phyloP scores from a whole-genome alignment of 2,329 filamentous ascomycete species.

The Penicillium sp. region DNA sequence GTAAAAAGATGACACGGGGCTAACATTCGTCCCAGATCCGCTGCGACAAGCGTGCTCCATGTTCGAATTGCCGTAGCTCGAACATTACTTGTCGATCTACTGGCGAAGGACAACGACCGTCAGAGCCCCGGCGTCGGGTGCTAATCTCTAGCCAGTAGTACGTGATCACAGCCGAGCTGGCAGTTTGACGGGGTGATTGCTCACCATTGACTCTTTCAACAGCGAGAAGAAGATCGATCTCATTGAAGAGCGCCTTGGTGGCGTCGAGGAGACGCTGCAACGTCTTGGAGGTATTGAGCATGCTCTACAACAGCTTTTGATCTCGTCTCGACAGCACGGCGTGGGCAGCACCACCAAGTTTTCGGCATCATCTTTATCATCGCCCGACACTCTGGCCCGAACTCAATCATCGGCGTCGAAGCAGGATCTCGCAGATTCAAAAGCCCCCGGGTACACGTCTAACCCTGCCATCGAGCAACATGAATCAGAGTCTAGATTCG shows the following conservation, averaged over 20 bases:
- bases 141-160: slow-evolving; percentile 48
- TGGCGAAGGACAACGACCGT: slow-evolving; percentile 36
- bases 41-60: slow-evolving; percentile 46
- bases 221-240: slow-evolving; percentile 58
- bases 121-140: slow-evolving; percentile 43
- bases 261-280: slow-evolving; percentile 46
- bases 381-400: slow-evolving; percentile 6
- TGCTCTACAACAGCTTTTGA: slow-evolving; percentile 31
- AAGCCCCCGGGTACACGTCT: slow-evolving; percentile 21
- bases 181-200: neutral
- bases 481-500: slow-evolving; percentile 41
- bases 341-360: neutral
- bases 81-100: slow-evolving; percentile 42
- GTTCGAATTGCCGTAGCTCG: slow-evolving; percentile 45
- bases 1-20: neutral
- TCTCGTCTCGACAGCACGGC: slow-evolving; percentile 10
- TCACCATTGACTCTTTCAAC: slow-evolving; percentile 3
- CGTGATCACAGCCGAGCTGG: slow-evolving; percentile 9
- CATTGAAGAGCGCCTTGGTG: slow-evolving; percentile 53
- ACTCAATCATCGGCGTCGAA: slow-evolving; percentile 9
- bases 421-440: slow-evolving; percentile 4
- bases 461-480: slow-evolving; percentile 31
- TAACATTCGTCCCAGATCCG: slow-evolving; percentile 35
- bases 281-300: slow-evolving; percentile 53
- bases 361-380: slow-evolving; percentile 11